phyloP scores from a whole-genome alignment of 2,329 filamentous ascomycete species.

The Alternaria conjuncta region DNA sequence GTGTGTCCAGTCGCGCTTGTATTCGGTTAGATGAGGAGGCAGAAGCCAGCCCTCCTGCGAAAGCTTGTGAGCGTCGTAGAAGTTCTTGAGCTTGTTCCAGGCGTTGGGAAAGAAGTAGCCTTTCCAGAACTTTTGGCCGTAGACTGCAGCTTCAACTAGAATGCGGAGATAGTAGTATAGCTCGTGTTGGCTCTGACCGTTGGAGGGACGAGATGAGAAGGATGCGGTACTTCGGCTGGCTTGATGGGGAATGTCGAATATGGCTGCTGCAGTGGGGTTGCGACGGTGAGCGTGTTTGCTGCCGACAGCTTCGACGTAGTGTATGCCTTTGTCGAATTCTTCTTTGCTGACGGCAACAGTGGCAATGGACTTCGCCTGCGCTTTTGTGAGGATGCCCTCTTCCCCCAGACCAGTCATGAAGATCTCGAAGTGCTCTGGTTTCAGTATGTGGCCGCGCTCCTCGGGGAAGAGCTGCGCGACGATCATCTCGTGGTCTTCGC shows the following conservation, averaged over 20 bases:
- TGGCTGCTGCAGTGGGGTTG: background rate
- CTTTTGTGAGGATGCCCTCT: constrained; percentile 11
- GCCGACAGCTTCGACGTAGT: background rate
- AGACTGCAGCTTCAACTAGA: constrained; percentile 24
- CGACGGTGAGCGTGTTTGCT: background rate
- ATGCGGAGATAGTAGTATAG: constrained; percentile 7
- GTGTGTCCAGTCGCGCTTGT: constrained; percentile 19
- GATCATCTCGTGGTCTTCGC: constrained; percentile 16
- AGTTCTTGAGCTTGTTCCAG: constrained; percentile 2
- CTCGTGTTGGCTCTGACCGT: background rate
- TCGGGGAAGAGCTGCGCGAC: constrained; percentile 12
- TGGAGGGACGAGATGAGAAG: background rate
- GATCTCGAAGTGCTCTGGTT: constrained; percentile 14
- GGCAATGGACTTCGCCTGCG: background rate
- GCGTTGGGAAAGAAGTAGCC: constrained; percentile 19
- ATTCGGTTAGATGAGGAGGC: constrained; percentile 1
- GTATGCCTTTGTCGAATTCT: constrained; percentile 8
- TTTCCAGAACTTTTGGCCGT: constrained; percentile 17
- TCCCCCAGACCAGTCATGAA: constrained; percentile 8
- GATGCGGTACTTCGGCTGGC: background rate
- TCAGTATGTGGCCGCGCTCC: constrained; percentile 1
- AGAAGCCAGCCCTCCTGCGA: background rate
- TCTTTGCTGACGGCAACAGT: background rate
- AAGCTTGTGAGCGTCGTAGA: constrained; percentile 11
- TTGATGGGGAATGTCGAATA: constrained; percentile 10